Conservation (phyloP, 768 basidiomycete genomes). For the Tephrocybe rancida region DNA sequence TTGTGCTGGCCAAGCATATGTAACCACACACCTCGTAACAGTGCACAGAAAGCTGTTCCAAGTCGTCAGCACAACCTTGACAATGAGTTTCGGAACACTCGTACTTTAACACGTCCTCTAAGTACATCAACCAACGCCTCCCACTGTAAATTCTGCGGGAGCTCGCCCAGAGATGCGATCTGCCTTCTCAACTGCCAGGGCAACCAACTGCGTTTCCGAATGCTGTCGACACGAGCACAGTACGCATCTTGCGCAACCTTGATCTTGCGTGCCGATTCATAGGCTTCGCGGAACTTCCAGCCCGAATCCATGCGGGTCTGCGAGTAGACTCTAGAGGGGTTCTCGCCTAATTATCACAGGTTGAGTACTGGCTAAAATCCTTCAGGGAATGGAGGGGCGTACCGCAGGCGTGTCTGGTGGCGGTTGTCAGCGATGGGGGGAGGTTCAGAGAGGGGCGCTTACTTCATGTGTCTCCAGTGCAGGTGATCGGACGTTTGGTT, state of each 20-base stretch:
- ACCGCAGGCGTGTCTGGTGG: conserved; percentile 65
- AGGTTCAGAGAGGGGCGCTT: conserved; percentile 4
- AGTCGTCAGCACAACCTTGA: neutral
- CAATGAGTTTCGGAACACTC: neutral
- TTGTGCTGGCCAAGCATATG: neutral
- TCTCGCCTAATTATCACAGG: conserved; percentile 45
- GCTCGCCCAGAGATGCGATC: conserved; percentile 35
- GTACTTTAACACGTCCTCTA: conserved; percentile 74
- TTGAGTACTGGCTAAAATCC: too few relatives aligned
- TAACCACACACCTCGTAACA: conserved; percentile 39
- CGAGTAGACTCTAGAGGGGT: conserved; percentile 48
- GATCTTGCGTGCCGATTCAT: conserved; percentile 66
- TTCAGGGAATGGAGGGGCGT: conserved; percentile 13
- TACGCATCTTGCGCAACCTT: conserved; percentile 70
- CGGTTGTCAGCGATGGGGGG: neutral
- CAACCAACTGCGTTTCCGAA: conserved; percentile 9
- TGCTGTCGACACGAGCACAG: conserved; percentile 49
- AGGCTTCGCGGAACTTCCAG: conserved; percentile 75
- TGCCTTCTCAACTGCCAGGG: conserved; percentile 3
- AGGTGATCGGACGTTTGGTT: conserved; percentile 39
- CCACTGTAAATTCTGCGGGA: conserved; percentile 73
- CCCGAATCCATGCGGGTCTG: conserved; percentile 62
- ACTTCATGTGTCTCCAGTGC: conserved; percentile 82
- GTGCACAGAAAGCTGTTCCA: conserved; percentile 37
- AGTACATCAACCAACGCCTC: conserved; percentile 72